These are phyloP conservation scores for Hyphopichia burtonii DNA, from an alignment of 1,139 yeast genomes.

Conservation along the genomic window DNA sequence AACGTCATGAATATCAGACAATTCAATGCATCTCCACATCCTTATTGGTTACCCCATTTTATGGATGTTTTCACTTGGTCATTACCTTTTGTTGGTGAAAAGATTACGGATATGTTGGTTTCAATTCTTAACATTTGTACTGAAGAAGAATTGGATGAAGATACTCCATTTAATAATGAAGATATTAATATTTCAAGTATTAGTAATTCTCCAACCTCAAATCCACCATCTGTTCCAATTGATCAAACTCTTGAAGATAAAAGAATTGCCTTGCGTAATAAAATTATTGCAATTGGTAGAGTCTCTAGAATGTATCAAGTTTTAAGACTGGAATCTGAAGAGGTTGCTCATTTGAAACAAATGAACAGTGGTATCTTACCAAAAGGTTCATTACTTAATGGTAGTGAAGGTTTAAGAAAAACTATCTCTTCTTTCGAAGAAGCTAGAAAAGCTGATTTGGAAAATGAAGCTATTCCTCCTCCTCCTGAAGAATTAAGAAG, in stretches of 20 bases:
- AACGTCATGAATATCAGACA: conserved; percentile 95
- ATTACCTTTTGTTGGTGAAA: conserved; percentile 96
- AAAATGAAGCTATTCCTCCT: conserved; percentile 93
- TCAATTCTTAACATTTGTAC: conserved; percentile 91
- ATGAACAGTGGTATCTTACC: conserved; percentile 71
- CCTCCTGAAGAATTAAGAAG: conserved; percentile 53
- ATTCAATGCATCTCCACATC: conserved; percentile 90
- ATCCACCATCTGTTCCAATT: conserved; percentile 3
- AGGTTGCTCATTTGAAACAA: conserved; percentile 75
- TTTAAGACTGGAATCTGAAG: conserved; percentile 85
- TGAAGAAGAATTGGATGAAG: conserved; percentile 88
- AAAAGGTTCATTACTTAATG: conserved; percentile 82
- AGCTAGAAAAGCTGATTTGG: conserved; percentile 77
- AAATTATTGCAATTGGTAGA: conserved; percentile 91
- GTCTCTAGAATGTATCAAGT: conserved; percentile 92
- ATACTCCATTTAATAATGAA: conserved; percentile 42
- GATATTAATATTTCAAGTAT: background rate
- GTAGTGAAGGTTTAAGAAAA: conserved; percentile 73
- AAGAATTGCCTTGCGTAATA: conserved; percentile 72
- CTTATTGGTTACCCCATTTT: conserved; percentile 95
- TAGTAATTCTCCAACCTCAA: conserved; percentile 7
- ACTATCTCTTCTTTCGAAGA: conserved; percentile 79
- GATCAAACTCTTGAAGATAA: conserved; percentile 37
- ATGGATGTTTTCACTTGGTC: conserved; percentile 99
- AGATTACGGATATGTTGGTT: conserved; percentile 90